Base-by-base conservation (phyloP, 2,329 filamentous ascomycete species). In the Ascochyta fabae region DNA sequence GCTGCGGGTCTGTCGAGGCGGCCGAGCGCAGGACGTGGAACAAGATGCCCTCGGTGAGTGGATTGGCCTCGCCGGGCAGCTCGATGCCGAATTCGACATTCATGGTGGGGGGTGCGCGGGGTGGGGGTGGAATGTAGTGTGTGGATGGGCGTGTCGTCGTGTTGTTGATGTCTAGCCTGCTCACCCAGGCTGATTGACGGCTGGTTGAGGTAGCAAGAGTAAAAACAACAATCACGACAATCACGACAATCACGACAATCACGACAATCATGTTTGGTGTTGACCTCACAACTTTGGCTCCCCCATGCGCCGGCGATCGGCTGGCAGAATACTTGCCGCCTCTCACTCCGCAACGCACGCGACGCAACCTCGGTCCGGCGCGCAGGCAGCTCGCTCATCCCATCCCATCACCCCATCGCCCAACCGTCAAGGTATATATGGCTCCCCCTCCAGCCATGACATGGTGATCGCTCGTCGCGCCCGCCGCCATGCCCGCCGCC, bases 21-120 rank as follows among this genome's bases (percentile, higher is more conserved):
- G 81, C 81, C 8, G 80, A 78, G 34, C 74, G 75, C 34, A 84
- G 72, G n/a, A 78, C 78, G 56, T 81, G 78, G 47, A 79, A 76
- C 2, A 84, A 74, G 16, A 75, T 76, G 43, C 72, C 69, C 51
- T 81, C 79, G 7, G 78, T 82, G 23, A 84, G 75, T 8, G 81
- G 81, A 55, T 80, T 92, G 40, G 92, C 89, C 78, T 95, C 92
- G 62, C 90, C 92, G 6, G 90, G 84, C 56, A 92, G 87, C 79
- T 96, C 92, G 71, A 96, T 86, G 31, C 65, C 61, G 47, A 72
- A 69, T 34, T 71, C 68, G 48, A 65, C 62, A 39, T 72, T 62
- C 74, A 76, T 76, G 33, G 46, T 51, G n/a, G 46, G 35, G 64
- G 64, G 61, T 59, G 44, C 4, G 24, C 24, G 24, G 24, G 24